phyloP scores from a whole-genome alignment of 306 rosid genomes.

The Prosopis cineraria region DNA sequence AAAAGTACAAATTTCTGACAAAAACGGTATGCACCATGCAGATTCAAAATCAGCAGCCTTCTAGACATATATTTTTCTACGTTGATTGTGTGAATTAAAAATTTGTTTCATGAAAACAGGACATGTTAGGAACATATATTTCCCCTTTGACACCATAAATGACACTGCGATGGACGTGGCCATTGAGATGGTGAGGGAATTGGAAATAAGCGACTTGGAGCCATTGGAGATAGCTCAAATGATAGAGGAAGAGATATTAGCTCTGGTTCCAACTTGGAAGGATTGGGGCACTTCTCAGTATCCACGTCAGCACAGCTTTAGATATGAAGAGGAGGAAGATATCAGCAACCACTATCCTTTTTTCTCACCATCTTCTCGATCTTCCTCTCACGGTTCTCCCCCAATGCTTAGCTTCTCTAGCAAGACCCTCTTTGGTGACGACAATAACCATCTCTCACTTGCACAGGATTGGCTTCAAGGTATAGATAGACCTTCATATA shows the following conservation, averaged over 20 bases:
- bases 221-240: slow-evolving; percentile 72
- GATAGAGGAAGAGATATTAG: slow-evolving; percentile 74
- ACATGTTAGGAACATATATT: slow-evolving; percentile 59
- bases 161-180: slow-evolving; percentile 85
- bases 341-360: slow-evolving; percentile 48
- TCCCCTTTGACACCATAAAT: slow-evolving; percentile 67
- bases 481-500: slow-evolving; percentile 10
- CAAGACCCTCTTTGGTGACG: slow-evolving; percentile 33
- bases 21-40: slow-evolving; percentile 43
- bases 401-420: slow-evolving; percentile 43
- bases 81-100: too few relatives aligned
- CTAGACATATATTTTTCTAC: too few relatives aligned
- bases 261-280: slow-evolving; percentile 64
- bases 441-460: background rate
- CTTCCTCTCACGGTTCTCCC: slow-evolving; percentile 60
- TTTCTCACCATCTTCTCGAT: slow-evolving; percentile 48
- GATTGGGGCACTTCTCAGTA: slow-evolving; percentile 33
- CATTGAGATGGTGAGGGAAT: slow-evolving; percentile 82
- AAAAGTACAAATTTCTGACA: slow-evolving; percentile 60
- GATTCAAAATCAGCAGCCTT: slow-evolving; percentile 3
- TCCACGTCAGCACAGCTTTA: slow-evolving; percentile 58
- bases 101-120: slow-evolving; percentile 47
- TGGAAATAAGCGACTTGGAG: slow-evolving; percentile 74
- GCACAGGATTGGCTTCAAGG: slow-evolving; percentile 57
- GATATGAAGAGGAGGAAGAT: slow-evolving; percentile 53